phyloP scores from a whole-genome alignment of 2,329 filamentous ascomycete genomes.

The Akanthomyces muscarius region DNA sequence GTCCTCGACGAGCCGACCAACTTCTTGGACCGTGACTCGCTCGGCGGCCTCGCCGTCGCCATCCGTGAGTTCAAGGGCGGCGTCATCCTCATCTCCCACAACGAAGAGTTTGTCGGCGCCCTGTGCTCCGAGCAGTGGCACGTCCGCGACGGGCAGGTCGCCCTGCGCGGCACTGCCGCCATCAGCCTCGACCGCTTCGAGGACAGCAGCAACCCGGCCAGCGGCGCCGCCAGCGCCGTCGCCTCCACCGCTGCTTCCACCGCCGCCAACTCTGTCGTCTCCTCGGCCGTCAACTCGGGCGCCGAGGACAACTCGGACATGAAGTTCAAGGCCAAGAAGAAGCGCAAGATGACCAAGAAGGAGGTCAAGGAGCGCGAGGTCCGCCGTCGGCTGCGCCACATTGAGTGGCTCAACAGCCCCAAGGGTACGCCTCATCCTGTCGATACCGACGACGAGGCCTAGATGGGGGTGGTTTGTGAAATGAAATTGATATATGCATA shows the following conservation, averaged over 20 bases:
- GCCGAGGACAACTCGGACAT: slow-evolving; percentile 73
- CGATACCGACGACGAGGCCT: slow-evolving; percentile 73
- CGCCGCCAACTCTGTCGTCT: slow-evolving; percentile 41
- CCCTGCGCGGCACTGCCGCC: slow-evolving; percentile 73
- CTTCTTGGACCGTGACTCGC: slow-evolving; percentile 96
- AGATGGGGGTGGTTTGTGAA: background rate
- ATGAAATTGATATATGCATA: too few relatives aligned
- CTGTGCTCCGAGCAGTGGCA: slow-evolving; percentile 96
- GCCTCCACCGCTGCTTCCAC: slow-evolving; percentile 55
- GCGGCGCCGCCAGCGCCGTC: slow-evolving; percentile 54
- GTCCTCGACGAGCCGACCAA: slow-evolving; percentile 99
- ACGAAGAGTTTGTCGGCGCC: slow-evolving; percentile 97
- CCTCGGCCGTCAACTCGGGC: slow-evolving; percentile 72
- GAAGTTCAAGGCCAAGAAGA: slow-evolving; percentile 87
- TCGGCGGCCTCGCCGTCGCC: slow-evolving; percentile 93
- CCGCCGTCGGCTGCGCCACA: slow-evolving; percentile 79
- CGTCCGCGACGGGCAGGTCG: slow-evolving; percentile 81
- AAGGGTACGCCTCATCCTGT: slow-evolving; percentile 76
- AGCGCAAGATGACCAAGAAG: slow-evolving; percentile 99
- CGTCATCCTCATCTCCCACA: slow-evolving; percentile 99
- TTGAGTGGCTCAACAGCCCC: slow-evolving; percentile 77
- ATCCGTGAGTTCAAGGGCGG: slow-evolving; percentile 98
- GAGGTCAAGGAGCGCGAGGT: slow-evolving; percentile 92
- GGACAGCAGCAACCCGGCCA: slow-evolving; percentile 59
- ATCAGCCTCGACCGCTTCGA: slow-evolving; percentile 81